Base-by-base conservation (phyloP, 768 basidiomycete species). In the Calocera viscosa region DNA sequence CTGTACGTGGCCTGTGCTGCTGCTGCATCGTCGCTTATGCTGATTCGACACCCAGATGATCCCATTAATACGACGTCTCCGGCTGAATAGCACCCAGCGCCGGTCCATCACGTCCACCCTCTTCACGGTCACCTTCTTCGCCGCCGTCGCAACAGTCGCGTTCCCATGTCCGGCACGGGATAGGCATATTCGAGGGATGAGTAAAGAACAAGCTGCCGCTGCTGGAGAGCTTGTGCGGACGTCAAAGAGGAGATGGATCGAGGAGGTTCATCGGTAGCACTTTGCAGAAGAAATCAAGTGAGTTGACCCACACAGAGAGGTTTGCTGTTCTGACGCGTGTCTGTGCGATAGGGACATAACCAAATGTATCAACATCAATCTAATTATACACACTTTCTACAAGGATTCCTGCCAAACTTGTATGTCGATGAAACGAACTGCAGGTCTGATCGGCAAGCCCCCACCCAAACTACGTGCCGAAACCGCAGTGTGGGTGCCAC, bases 241-340 rank as follows among this genome's bases (percentile, higher is more conserved):
- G 53, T 60, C 53, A 19, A 60, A 60, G 53, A 60, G 53, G 53
- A 60, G 30, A 26, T 60, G 53, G 53, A 60, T 60, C 26, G 53
- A 60, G 19, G 53, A 60, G 30, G 53, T 60, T 26, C 24, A 32
- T 2, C 24, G 53, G 19, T 60, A 60, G 30, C 24, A 26, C 26
- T 7, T 60, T 60, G 53, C 5, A 7, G 53, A 60, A 2, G 11
- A 26, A 19, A 19, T 7, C 2, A 60, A 60, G 53, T 60, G 53
- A 26, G 53, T 30, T 11, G n/a, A n/a, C n/a, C 30, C 22, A 26
- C 16, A 32, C 22, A 10, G 7, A 38, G 7, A 5, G 35, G 14
- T 14, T 38, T 38, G 35, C n/a, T n/a, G n/a, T n/a, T n/a, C n/a
- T n/a, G n/a, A n/a, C n/a, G n/a, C n/a, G n/a, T n/a, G n/a, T n/a